These are phyloP conservation scores for Trichosporon coremiiforme DNA, from an alignment of 1,284 basidiomycete genomes.

Conservation along the genomic window DNA sequence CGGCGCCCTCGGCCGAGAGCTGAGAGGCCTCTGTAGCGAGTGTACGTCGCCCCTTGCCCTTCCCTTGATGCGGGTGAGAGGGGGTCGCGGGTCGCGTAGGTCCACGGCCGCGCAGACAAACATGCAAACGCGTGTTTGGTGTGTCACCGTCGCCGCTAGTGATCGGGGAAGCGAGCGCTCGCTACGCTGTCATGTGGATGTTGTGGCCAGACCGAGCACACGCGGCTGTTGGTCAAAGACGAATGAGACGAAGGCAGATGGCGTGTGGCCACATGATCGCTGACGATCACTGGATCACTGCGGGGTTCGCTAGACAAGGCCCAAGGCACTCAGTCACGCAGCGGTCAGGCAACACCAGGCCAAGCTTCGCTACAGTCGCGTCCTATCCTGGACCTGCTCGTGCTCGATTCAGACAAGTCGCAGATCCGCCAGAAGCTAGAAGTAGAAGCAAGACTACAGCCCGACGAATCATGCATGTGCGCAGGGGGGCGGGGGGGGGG, in stretches of 20 bases:
- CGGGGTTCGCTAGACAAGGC: background rate
- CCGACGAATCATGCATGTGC: background rate
- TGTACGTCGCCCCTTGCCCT: background rate
- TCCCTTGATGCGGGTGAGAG: background rate
- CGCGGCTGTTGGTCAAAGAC: background rate
- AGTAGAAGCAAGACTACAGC: background rate
- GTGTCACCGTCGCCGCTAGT: background rate
- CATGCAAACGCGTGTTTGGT: background rate
- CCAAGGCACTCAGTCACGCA: background rate
- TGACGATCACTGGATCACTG: background rate
- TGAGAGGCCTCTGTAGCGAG: background rate
- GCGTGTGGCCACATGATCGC: constrained; percentile 8
- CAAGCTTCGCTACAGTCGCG: background rate
- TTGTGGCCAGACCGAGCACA: background rate
- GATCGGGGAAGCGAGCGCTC: background rate
- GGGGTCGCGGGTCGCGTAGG: background rate
- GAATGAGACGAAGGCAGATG: background rate
- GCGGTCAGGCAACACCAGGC: no score
- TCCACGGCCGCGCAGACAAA: background rate
- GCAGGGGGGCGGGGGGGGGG: no score
- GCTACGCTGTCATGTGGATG: background rate
- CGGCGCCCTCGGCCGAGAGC: constrained; percentile 6
- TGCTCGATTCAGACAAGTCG: background rate
- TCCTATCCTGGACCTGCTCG: background rate
- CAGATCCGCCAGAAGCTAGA: background rate